These are phyloP conservation scores for Melaleuca alternifolia DNA, from an alignment of 345 rosid genomes.

Conservation along the genomic window DNA sequence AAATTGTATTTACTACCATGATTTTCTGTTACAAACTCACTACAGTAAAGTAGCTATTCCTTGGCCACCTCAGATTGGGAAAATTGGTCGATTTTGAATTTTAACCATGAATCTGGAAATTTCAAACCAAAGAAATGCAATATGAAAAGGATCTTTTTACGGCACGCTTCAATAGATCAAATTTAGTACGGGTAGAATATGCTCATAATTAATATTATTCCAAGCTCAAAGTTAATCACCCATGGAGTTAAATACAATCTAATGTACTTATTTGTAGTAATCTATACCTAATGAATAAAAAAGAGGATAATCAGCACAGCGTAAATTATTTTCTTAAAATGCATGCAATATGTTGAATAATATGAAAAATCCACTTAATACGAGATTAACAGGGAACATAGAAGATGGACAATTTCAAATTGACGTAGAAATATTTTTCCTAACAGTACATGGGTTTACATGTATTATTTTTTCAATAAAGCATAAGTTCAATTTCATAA, in stretches of 20 bases:
- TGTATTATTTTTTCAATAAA: neutral
- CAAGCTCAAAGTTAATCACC: neutral
- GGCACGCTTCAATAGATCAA: no score
- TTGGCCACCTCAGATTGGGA: neutral
- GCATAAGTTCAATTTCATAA: neutral
- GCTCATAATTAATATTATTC: neutral
- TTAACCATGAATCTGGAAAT: neutral
- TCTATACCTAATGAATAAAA: neutral
- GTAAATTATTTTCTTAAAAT: neutral
- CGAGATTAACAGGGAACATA: neutral
- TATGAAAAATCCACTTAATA: neutral
- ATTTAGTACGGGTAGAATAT: no score
- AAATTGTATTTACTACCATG: neutral
- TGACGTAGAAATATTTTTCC: neutral
- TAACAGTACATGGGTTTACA: neutral
- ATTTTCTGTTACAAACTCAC: neutral
- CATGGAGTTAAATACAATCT: neutral
- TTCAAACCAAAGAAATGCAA: no score
- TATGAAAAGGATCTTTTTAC: no score
- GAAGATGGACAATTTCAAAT: neutral
- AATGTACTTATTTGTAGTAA: neutral
- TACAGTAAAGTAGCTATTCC: neutral
- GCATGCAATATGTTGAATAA: neutral
- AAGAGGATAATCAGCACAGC: neutral
- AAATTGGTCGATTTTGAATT: neutral